These are phyloP conservation scores for Sarocladium brachiariae DNA, from an alignment of 2,329 filamentous ascomycete genomes.

Conservation along the genomic window DNA sequence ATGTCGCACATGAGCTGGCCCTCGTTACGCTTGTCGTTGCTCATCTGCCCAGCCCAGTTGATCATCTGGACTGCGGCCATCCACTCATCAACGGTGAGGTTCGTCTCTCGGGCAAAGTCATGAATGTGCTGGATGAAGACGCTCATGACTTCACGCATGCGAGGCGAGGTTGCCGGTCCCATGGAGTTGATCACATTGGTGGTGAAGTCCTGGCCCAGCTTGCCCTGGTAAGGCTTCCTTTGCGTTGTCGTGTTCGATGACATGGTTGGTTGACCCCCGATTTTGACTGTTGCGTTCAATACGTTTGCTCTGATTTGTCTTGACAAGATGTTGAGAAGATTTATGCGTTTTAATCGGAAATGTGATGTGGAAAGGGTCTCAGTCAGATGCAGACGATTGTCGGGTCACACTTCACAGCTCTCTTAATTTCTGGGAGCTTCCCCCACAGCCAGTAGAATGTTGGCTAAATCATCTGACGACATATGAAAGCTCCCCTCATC, in stretches of 20 bases:
- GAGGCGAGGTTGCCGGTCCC: conserved; percentile 59
- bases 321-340: too few species aligned
- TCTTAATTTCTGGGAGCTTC: too few species aligned
- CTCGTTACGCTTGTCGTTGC: conserved; percentile 64
- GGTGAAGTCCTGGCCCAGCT: conserved; percentile 73
- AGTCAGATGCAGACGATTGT: too few species aligned
- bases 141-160: conserved; percentile 57
- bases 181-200: conserved; percentile 66
- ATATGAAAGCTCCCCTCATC: too few species aligned
- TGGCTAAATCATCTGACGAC: too few species aligned
- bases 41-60: conserved; percentile 67
- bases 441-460: too few species aligned
- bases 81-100: conserved; percentile 73
- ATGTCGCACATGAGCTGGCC: conserved; percentile 67
- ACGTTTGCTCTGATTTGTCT: too few species aligned
- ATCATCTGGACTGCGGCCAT: conserved; percentile 67
- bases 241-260: background rate
- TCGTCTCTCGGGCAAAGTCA: conserved; percentile 70
- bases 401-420: too few species aligned
- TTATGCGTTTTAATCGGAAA: too few species aligned
- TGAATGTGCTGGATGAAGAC: conserved; percentile 66
- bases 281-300: too few species aligned
- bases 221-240: background rate
- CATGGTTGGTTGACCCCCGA: background rate
- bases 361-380: too few species aligned